These are phyloP conservation scores for Malbranchea zuffiana DNA, from an alignment of 2,329 filamentous ascomycete species.

Conservation along the genomic window DNA sequence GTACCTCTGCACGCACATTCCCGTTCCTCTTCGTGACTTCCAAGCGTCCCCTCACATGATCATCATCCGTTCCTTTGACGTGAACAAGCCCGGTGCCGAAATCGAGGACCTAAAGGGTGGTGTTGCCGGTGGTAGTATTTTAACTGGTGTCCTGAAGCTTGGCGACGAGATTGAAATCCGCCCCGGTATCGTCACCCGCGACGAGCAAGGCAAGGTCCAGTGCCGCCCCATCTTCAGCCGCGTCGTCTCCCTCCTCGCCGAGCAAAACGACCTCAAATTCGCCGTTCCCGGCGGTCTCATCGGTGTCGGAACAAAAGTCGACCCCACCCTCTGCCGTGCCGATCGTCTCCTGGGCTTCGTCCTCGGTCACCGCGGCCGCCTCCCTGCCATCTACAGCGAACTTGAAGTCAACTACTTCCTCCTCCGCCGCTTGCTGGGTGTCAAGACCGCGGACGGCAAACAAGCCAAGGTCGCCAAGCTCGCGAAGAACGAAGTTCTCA, in stretches of 20 bases:
- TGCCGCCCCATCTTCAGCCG: slow-evolving; percentile 96
- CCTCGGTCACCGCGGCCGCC: slow-evolving; percentile 80
- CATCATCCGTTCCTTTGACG: slow-evolving; percentile 96
- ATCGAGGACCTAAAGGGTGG: slow-evolving; percentile 98
- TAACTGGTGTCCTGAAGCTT: slow-evolving; percentile 93
- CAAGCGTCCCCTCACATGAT: slow-evolving; percentile 93
- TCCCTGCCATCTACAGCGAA: slow-evolving; percentile 96
- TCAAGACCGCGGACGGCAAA: slow-evolving; percentile 96
- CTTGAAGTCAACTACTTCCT: slow-evolving; percentile 99
- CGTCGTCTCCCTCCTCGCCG: slow-evolving; percentile 89
- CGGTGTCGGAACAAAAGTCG: slow-evolving; percentile 93
- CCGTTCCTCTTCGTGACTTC: slow-evolving; percentile 84
- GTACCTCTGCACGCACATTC: slow-evolving; percentile 88
- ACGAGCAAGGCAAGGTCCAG: slow-evolving; percentile 84
- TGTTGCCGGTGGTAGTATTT: slow-evolving; percentile 92
- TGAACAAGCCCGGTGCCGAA: slow-evolving; percentile 98
- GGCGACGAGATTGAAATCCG: slow-evolving; percentile 98
- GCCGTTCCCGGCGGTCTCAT: slow-evolving; percentile 95
- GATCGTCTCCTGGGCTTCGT: slow-evolving; percentile 98
- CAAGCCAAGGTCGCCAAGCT: slow-evolving; percentile 99
- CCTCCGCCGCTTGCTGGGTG: slow-evolving; percentile 83
- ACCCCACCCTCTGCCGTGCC: slow-evolving; percentile 94
- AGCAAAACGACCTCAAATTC: slow-evolving; percentile 97
- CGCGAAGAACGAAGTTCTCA: slow-evolving; percentile 96
- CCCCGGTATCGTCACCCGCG: slow-evolving; percentile 94